Evolutionary conservation across 371 early-diverging fungal species (phyloP), one percentile per base, ranked within the genome.

Genomic region (Synchytrium microbalum): DNA sequence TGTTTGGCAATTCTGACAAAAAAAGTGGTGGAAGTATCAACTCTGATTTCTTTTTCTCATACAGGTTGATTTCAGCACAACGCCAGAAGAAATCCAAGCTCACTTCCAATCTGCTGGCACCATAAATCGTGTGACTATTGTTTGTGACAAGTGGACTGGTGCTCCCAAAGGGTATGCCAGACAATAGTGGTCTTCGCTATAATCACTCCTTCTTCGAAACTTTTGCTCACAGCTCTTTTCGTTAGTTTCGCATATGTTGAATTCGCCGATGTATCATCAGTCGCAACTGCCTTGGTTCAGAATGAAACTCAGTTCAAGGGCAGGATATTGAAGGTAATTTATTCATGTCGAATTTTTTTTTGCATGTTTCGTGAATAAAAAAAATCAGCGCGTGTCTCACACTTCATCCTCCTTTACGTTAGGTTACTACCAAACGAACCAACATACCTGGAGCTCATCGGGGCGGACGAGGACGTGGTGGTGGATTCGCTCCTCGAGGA

Each of bases 61-160:
- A 30, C 66, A 88, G 86, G 89, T 98, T 24, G 98, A 98, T 72
- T 98, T 96, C 78, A 83, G 82, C 29, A 79, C 95, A 27, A 92
- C 96, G 51, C 96, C 97, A 27, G 96, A 97, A 73, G 94, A 96
- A 71, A 81, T 98, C 46, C 96, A 97, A 76, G 88, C 88, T 26
- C 96, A 93, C 68, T 98, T 98, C 71, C 90, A 92, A 73, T 84
- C 92, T 8, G 95, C 96, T 73, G 98, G 98, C n/a, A 86, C 89
- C 25, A 95, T 98, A 68, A 95, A 95, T 77, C 84, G 98, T 46
- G 92, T 96, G 16, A 96, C 97, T 14, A 96, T 96, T 69, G 74
- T 93, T 32, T 91, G 92, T 70, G 92, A 98, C 76, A 94, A 94
- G 75, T 92, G 78, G 71, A 93, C 93, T 16, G 95, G 95, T 2